These are phyloP conservation scores for Cucurbita moschata DNA, from an alignment of 306 rosid genomes.

Conservation along the genomic window DNA sequence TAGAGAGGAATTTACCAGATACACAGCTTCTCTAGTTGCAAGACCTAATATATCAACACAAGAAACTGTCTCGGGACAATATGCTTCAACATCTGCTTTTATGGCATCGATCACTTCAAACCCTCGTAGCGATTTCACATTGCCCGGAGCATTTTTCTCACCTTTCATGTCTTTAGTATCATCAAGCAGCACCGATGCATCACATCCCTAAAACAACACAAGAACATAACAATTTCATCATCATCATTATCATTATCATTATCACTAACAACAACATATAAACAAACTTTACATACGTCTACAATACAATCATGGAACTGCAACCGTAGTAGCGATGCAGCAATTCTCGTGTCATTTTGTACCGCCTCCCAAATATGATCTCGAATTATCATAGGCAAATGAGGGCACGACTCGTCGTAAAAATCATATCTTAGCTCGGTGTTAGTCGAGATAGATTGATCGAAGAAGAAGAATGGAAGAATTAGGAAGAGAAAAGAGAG, in stretches of 20 bases:
- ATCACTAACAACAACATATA: neutral
- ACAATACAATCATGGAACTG: conserved; percentile 73
- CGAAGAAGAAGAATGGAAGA: conserved; percentile 1
- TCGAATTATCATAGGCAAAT: conserved; percentile 22
- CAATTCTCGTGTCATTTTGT: conserved; percentile 38
- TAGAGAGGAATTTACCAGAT: conserved; percentile 17
- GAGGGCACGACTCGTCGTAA: conserved; percentile 44
- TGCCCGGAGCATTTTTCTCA: conserved; percentile 37
- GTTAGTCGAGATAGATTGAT: neutral
- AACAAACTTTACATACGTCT: conserved; percentile 12
- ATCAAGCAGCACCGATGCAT: conserved; percentile 57
- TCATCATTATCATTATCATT: neutral
- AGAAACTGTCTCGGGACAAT: conserved; percentile 52
- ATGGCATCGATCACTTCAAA: conserved; percentile 45
- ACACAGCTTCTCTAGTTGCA: conserved; percentile 50
- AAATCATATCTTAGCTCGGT: conserved; percentile 25
- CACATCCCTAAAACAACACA: conserved; percentile 39
- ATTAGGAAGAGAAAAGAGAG: conserved; percentile 7
- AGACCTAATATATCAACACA: conserved; percentile 53
- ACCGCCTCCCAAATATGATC: conserved; percentile 31
- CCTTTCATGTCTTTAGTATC: conserved; percentile 35
- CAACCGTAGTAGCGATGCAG: conserved; percentile 64
- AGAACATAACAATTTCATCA: neutral
- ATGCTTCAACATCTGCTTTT: conserved; percentile 34
- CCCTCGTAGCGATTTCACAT: conserved; percentile 49